Evolutionary conservation across 1,284 basidiomycete genomes (phyloP).

Genomic region (Amylostereum areolatum): DNA sequence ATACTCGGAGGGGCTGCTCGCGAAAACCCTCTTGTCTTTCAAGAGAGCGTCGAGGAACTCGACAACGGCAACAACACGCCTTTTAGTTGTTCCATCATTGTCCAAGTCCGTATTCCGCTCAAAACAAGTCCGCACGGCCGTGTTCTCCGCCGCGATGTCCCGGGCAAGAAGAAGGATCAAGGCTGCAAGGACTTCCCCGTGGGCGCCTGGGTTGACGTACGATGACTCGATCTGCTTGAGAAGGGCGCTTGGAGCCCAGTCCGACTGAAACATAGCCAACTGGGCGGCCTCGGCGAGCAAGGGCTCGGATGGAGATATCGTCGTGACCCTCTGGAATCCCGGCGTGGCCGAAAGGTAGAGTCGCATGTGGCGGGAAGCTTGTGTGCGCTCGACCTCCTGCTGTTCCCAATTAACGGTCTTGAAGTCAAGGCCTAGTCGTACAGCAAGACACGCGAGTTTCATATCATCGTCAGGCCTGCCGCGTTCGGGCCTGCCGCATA

Average conservation of each 20-base stretch:
- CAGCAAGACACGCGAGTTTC: too few species aligned
- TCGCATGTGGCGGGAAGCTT: too few species aligned
- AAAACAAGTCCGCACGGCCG: too few species aligned
- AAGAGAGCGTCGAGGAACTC: slow-evolving; percentile 3
- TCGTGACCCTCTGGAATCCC: slow-evolving; percentile 17
- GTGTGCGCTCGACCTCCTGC: slow-evolving; percentile 21
- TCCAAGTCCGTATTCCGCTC: background rate
- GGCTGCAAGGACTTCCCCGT: slow-evolving; percentile 11
- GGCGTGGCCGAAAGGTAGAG: slow-evolving; percentile 18
- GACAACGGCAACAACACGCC: slow-evolving; percentile 5
- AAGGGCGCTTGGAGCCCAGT: slow-evolving; percentile 6
- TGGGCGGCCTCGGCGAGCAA: slow-evolving; percentile 21
- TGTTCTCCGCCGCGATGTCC: slow-evolving; percentile 8
- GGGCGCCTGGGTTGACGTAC: slow-evolving; percentile 11
- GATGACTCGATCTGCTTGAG: slow-evolving; percentile 6
- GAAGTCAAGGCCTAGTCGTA: slow-evolving; percentile 23
- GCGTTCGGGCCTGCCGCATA: too few species aligned
- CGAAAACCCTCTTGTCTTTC: background rate
- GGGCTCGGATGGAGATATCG: slow-evolving; percentile 19
- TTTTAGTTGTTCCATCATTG: background rate
- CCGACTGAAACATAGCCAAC: slow-evolving; percentile 5
- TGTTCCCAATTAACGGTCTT: too few species aligned
- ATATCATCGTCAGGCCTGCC: too few species aligned
- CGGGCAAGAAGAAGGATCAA: slow-evolving; percentile 12
- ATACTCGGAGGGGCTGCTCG: too few species aligned